phyloP scores from a whole-genome alignment of 2,329 filamentous ascomycete species.

The Fusarium keratoplasticum region DNA sequence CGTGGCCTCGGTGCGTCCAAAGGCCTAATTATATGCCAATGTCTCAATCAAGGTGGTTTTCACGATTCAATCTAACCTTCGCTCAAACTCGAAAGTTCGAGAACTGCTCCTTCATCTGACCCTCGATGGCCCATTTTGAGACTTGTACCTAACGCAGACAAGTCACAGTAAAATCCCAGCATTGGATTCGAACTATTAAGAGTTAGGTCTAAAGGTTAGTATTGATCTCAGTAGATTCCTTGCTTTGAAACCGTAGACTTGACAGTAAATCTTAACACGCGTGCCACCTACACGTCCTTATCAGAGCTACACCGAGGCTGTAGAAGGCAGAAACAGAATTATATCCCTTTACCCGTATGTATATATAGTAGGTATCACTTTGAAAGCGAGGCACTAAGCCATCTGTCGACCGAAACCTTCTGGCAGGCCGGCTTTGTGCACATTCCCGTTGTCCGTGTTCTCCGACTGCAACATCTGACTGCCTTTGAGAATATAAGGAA shows the following conservation, averaged over 20 bases:
- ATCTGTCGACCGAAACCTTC: background rate
- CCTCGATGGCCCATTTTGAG: background rate
- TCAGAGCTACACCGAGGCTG: background rate
- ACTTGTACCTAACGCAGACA: background rate
- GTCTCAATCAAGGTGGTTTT: background rate
- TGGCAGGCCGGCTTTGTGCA: background rate
- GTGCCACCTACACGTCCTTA: background rate
- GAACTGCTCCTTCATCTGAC: background rate
- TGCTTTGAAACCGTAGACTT: background rate
- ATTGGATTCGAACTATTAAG: accelerated
- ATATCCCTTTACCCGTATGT: background rate
- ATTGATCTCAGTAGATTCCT: background rate
- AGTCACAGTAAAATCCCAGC: background rate
- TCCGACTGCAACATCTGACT: background rate
- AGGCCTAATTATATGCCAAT: background rate
- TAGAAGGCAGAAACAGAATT: background rate
- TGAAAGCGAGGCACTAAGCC: background rate
- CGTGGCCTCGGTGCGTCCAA: background rate
- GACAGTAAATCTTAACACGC: background rate
- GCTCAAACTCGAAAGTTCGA: background rate
- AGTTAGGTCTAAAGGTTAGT: background rate
- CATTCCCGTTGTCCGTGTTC: background rate
- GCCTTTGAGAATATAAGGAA: background rate
- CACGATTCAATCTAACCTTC: background rate
- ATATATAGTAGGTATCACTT: background rate